Evolutionary conservation across 495 filamentous ascomycete species (phyloP).

Genomic region (Polyplosphaeria fusca): DNA sequence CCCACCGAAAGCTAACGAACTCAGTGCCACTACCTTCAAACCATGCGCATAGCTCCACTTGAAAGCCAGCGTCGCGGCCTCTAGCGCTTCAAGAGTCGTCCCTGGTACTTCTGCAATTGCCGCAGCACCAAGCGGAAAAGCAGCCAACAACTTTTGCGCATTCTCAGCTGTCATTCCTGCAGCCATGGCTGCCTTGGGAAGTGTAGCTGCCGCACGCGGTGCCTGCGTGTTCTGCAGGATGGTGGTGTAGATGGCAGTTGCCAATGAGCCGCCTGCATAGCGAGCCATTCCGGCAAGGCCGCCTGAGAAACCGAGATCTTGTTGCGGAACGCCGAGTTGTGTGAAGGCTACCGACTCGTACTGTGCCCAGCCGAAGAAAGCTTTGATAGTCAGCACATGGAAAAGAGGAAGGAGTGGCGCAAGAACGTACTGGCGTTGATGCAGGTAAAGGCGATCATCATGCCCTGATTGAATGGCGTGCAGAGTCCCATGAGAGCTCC

Average conservation of each 20-base stretch:
- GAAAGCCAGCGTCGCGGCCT: slow-evolving; percentile 36
- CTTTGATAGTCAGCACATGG: slow-evolving; percentile 5
- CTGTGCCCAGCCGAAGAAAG: slow-evolving; percentile 38
- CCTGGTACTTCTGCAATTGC: slow-evolving; percentile 37
- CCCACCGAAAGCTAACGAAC: slow-evolving; percentile 35
- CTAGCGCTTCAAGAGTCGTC: slow-evolving; percentile 33
- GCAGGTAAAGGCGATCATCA: slow-evolving; percentile 36
- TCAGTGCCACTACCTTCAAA: slow-evolving; percentile 34
- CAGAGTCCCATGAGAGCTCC: slow-evolving; percentile 35
- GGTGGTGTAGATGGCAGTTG: slow-evolving; percentile 38
- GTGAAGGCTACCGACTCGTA: slow-evolving; percentile 36
- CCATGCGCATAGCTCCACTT: slow-evolving; percentile 39
- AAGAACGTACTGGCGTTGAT: slow-evolving; percentile 23
- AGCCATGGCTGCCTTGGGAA: slow-evolving; percentile 35
- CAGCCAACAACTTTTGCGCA: slow-evolving; percentile 32
- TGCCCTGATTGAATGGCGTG: slow-evolving; percentile 33
- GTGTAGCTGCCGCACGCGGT: slow-evolving; percentile 13
- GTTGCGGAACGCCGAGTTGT: slow-evolving; percentile 34
- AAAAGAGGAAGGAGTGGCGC: too few relatives aligned
- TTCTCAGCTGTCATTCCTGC: slow-evolving; percentile 32
- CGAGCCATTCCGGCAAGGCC: slow-evolving; percentile 37
- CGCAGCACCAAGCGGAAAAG: slow-evolving; percentile 35
- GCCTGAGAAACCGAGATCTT: slow-evolving; percentile 34
- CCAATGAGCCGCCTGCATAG: slow-evolving; percentile 36
- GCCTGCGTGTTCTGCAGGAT: slow-evolving; percentile 39